phyloP scores from a whole-genome alignment of 1,284 basidiomycete genomes.

The Cutaneotrichosporon arboriforme region DNA sequence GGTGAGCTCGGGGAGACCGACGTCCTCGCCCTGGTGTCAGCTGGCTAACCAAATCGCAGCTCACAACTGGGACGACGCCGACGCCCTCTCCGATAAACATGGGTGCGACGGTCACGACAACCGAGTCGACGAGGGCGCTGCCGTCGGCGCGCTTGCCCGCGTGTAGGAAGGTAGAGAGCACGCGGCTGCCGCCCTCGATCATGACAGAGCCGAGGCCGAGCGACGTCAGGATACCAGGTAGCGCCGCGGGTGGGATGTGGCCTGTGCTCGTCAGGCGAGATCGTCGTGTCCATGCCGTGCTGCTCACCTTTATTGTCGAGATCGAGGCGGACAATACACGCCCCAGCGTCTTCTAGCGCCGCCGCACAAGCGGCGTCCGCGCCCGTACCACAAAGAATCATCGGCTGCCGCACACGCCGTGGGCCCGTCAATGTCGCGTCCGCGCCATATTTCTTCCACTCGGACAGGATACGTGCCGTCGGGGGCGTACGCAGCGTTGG shows the following conservation, averaged over 20 bases:
- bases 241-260: constrained; percentile 52
- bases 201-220: constrained; percentile 70
- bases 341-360: constrained; percentile 44
- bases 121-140: constrained; percentile 57
- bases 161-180: constrained; percentile 72
- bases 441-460: constrained; percentile 10
- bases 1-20: constrained; percentile 30
- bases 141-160: constrained; percentile 34
- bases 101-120: constrained; percentile 80
- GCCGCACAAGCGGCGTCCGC: constrained; percentile 22
- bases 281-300: too few relatives aligned
- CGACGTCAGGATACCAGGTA: constrained; percentile 55
- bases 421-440: constrained; percentile 23
- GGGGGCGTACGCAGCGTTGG: constrained; percentile 61
- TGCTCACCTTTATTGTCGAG: constrained; percentile 46
- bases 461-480: constrained; percentile 63
- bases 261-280: constrained; percentile 36
- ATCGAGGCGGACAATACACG: constrained; percentile 39
- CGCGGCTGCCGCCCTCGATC: constrained; percentile 86
- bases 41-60: constrained; percentile 3
- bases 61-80: constrained; percentile 45
- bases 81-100: constrained; percentile 71
- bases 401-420: constrained; percentile 64
- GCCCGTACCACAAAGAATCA: constrained; percentile 57
- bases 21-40: constrained; percentile 24